These are phyloP conservation scores for Diaporthe citri DNA, from an alignment of 2,329 filamentous ascomycete genomes.

Conservation along the genomic window DNA sequence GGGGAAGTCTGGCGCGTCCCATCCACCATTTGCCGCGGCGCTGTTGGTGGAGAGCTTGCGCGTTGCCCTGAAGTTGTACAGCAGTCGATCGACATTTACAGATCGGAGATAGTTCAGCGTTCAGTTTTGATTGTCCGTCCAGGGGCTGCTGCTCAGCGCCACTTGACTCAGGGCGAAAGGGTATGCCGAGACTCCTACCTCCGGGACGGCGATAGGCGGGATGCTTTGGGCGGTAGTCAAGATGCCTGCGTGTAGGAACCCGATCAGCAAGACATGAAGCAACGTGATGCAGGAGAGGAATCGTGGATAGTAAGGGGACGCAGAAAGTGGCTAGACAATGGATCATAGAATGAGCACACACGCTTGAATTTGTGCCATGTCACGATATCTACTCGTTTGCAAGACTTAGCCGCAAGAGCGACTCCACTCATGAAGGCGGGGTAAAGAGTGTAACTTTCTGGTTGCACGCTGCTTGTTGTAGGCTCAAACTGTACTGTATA, in stretches of 20 bases:
- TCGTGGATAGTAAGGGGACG: neutral
- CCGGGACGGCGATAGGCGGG: constrained; percentile 9
- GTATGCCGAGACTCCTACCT: constrained; percentile 13
- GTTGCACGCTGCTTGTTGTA: neutral
- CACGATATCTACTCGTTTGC: neutral
- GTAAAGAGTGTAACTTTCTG: neutral
- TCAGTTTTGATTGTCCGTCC: constrained; percentile 57
- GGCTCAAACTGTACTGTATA: neutral
- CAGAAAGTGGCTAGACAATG: neutral
- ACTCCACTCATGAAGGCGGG: neutral
- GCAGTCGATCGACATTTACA: constrained; percentile 59
- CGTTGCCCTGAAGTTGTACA: constrained; percentile 62
- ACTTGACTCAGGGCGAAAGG: constrained; percentile 56
- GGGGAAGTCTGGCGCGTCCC: constrained; percentile 67
- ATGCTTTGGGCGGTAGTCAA: constrained; percentile 14
- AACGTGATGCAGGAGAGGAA: neutral
- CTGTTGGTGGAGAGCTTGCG: constrained; percentile 61
- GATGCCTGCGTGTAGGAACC: neutral
- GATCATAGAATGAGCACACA: neutral
- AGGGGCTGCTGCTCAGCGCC: constrained; percentile 54
- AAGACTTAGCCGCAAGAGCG: neutral
- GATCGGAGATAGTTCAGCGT: constrained; percentile 60
- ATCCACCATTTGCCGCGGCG: constrained; percentile 61
- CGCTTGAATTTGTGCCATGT: neutral
- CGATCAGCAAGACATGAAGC: neutral